phyloP scores from a whole-genome alignment of 2,329 filamentous ascomycete genomes.

The Ascocoryne sarcoides region DNA sequence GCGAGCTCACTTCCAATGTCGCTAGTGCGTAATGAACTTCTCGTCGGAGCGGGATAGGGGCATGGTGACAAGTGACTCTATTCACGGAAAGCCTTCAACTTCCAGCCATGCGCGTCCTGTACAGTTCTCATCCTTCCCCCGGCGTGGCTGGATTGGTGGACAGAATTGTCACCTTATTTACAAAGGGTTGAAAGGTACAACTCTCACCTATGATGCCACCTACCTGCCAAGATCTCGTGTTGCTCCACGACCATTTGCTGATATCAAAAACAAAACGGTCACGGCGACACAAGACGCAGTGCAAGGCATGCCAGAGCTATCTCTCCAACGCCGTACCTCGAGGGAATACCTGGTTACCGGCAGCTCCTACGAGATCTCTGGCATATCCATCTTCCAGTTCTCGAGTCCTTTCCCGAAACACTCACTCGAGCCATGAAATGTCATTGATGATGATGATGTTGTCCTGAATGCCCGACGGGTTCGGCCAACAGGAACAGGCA shows the following conservation, averaged over 20 bases:
- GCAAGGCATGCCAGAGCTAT: not conserved
- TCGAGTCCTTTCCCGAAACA: slow-evolving; percentile 1
- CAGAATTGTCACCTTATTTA: not conserved
- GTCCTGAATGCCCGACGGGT: not conserved
- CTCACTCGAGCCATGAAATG: too few species aligned
- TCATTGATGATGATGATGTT: not conserved
- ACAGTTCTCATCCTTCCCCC: not conserved
- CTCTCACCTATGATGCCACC: not conserved
- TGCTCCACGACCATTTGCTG: not conserved
- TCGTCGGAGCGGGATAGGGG: too few species aligned
- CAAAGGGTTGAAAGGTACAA: not conserved
- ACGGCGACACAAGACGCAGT: not conserved
- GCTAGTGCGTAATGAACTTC: too few species aligned
- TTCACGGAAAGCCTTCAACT: too few species aligned
- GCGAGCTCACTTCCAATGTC: not conserved
- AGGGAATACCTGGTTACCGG: slow-evolving; percentile 6
- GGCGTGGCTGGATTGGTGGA: not conserved
- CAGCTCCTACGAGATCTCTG: slow-evolving; percentile 1
- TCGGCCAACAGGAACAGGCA: not conserved
- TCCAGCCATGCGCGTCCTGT: not conserved
- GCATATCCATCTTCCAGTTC: not conserved
- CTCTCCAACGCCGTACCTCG: not conserved
- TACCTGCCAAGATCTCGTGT: not conserved
- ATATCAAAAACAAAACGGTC: not conserved
- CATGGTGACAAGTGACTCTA: too few species aligned